phyloP scores from a whole-genome alignment of 805 yeast species.

The Lipomyces japonicus region DNA sequence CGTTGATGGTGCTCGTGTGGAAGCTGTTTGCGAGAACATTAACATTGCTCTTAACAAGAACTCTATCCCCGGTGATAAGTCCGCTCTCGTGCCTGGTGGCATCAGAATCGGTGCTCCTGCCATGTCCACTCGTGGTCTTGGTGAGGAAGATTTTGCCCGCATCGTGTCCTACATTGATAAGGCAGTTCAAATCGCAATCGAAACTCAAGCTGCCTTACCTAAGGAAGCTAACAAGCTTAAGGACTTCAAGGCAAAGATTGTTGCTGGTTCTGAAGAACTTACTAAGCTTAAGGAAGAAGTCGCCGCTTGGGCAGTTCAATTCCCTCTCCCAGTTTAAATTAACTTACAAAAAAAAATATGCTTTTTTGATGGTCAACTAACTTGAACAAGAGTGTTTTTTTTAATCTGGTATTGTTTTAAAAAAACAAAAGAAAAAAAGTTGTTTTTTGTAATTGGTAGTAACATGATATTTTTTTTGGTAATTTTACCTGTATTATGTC shows the following conservation, averaged over 20 bases:
- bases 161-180: slow-evolving; percentile 77
- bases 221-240: slow-evolving; percentile 90
- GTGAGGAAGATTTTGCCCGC: slow-evolving; percentile 76
- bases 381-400: no score
- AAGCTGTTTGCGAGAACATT: slow-evolving; percentile 87
- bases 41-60: slow-evolving; percentile 96
- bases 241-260: slow-evolving; percentile 85
- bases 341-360: no score
- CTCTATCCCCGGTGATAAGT: slow-evolving; percentile 96
- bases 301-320: slow-evolving; percentile 70
- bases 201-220: slow-evolving; percentile 70
- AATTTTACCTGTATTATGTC: no score
- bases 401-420: no score
- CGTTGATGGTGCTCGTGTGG: slow-evolving; percentile 96
- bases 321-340: slow-evolving; percentile 41
- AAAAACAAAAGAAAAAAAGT: no score
- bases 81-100: slow-evolving; percentile 96
- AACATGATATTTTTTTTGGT: no score
- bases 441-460: no score
- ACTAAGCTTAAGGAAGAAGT: slow-evolving; percentile 69
- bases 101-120: slow-evolving; percentile 98
- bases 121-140: slow-evolving; percentile 95
- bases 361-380: no score
- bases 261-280: slow-evolving; percentile 67
- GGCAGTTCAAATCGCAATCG: slow-evolving; percentile 71